Base-by-base conservation (phyloP, 768 basidiomycete species). In the Amylocystis lapponica region DNA sequence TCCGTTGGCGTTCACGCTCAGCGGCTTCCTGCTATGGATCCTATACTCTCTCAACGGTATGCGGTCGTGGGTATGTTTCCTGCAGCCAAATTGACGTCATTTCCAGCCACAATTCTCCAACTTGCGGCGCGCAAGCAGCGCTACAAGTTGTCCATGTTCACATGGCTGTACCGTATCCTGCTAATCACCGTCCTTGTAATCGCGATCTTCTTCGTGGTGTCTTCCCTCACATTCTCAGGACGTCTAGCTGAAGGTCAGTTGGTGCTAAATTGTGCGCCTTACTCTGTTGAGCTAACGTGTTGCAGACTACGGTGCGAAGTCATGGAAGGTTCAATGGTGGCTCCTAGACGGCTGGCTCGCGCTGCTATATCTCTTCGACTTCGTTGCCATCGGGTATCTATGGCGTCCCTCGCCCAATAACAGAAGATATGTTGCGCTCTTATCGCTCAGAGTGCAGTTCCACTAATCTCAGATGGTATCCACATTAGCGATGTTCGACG, bases 21-120 rank as follows among this genome's bases (percentile, higher is more conserved):
- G 92, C 45, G 83, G 84, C 1, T 99, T 97, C 72, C 74, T 99
- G 20, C 74, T 95, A 50, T 98, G 95, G 95, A 97, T 95, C 39
- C 78, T 95, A 68, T 85, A 93, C 60, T 78, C 87, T 10, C 69
- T 96, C 37, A 93, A 91, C 55, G 83, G 91, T 91, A 49, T 31
- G 50, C 27, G 17, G 21, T 30, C 10, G 39, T 27, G 27, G 22
- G 19, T 36, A 32, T 20, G 36, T 30, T 29, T 7, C 16, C 5
- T 19, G 17, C n/a, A 17, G 23, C 29, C 47, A n/a, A 36, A 10
- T 39, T 57, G 36, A 38, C 61, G 17, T 13, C n/a, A 1, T 29
- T 25, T 39, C 13, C 26, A 89, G 91, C 83, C 11, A 99, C 96
- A 0, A 94, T 96, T 59, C 66, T 75, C 4, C 89, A 97, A 61